Percentiles rank a stretch among this genome's conserved stretches.
Conservation (phyloP, 305 asterid genomes). For the Solanum hybrid region DNA sequence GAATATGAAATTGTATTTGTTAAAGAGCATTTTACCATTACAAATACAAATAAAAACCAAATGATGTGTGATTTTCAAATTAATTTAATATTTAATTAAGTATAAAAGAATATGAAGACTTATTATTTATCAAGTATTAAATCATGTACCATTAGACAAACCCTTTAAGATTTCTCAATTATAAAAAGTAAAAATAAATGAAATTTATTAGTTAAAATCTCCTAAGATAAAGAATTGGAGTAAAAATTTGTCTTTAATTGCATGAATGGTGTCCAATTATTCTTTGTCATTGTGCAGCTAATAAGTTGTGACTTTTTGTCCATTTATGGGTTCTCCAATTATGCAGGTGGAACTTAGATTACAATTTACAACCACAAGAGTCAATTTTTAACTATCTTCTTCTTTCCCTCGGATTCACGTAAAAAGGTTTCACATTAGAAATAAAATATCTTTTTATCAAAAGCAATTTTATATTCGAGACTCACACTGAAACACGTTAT, state of each 20-base stretch:
- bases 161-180: not conserved
- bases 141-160: not conserved
- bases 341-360: not conserved
- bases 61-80: not conserved
- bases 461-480: accelerated
- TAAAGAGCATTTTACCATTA: not conserved
- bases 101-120: not conserved
- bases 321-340: not conserved
- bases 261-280: slow-evolving; percentile 10
- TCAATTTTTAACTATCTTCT: not conserved
- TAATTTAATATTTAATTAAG: not conserved
- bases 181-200: not conserved
- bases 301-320: slow-evolving; percentile 9
- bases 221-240: slow-evolving; percentile 7
- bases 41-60: not conserved
- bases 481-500: accelerated
- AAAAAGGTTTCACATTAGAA: not conserved
- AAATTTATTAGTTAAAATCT: not conserved
- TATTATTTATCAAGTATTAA: not conserved
- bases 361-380: not conserved
- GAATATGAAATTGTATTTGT: too few relatives aligned
- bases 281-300: slow-evolving; percentile 16
- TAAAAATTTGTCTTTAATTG: slow-evolving; percentile 1
- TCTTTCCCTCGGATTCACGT: not conserved
- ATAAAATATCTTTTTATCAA: not conserved